Conservation (phyloP, 2,329 filamentous ascomycete genomes). For the Penicillium olsonii region DNA sequence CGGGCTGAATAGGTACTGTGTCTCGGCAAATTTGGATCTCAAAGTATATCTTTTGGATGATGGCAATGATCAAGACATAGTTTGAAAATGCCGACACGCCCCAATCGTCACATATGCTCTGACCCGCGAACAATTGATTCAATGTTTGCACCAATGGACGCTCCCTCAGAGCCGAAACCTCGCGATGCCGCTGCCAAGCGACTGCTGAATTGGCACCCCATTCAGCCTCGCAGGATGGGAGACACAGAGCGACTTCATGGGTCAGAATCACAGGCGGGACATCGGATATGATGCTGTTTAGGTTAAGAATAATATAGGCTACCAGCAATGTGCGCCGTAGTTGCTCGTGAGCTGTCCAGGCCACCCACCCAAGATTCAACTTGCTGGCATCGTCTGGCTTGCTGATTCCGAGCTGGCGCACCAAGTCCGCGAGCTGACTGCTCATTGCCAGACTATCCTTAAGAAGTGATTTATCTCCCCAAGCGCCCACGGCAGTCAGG, state of each 20-base stretch:
- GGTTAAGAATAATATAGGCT: slow-evolving; percentile 17
- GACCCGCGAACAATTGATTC: neutral
- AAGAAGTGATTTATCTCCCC: neutral
- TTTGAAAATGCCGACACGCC: neutral
- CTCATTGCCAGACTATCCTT: slow-evolving; percentile 7
- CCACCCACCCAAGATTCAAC: slow-evolving; percentile 40
- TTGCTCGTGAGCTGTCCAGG: slow-evolving; percentile 13
- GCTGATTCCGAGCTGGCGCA: slow-evolving; percentile 53
- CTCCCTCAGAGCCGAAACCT: neutral
- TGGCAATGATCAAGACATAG: neutral
- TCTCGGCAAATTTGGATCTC: neutral
- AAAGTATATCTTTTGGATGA: neutral
- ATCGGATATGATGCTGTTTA: slow-evolving; percentile 15
- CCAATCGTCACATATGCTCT: slow-evolving; percentile 1
- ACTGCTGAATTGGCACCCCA: slow-evolving; percentile 10
- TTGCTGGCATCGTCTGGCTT: slow-evolving; percentile 55
- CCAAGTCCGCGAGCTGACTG: slow-evolving; percentile 9
- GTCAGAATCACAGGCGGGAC: slow-evolving; percentile 12
- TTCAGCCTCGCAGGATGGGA: slow-evolving; percentile 12
- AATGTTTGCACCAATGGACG: neutral
- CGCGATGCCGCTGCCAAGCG: neutral
- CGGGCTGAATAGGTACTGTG: neutral
- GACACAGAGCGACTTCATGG: slow-evolving; percentile 9
- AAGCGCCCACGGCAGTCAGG: slow-evolving; percentile 9
- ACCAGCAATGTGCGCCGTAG: slow-evolving; percentile 15